Conservation (phyloP, 805 yeast genomes). For the Wickerhamomyces pijperi region DNA sequence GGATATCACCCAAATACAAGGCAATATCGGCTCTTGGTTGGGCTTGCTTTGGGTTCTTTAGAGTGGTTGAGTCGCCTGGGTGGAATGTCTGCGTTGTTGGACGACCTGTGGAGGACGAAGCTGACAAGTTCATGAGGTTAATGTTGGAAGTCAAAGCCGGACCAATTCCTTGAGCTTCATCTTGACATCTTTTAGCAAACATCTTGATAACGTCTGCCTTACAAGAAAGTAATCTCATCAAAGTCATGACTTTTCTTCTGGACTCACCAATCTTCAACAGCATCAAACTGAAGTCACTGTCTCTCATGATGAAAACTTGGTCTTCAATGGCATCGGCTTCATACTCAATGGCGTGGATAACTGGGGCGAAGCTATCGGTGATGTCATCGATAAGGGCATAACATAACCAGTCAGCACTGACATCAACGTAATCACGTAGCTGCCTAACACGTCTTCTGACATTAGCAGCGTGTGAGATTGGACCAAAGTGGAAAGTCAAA, state of each 20-base stretch:
- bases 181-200: conserved; percentile 93
- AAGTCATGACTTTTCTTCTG: conserved; percentile 83
- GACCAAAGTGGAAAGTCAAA: conserved; percentile 83
- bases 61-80: conserved; percentile 2
- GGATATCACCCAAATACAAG: conserved; percentile 86
- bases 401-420: conserved; percentile 73
- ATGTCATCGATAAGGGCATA: conserved; percentile 77
- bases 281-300: conserved; percentile 66
- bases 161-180: conserved; percentile 34
- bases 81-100: conserved; percentile 1
- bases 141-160: conserved; percentile 28
- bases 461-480: conserved; percentile 89
- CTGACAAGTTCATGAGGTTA: conserved; percentile 25
- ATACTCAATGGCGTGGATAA: conserved; percentile 62
- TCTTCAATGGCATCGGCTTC: conserved; percentile 75
- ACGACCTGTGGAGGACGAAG: too few species aligned
- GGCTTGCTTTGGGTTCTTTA: conserved; percentile 18
- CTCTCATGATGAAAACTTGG: conserved; percentile 73
- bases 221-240: conserved; percentile 81
- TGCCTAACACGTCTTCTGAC: conserved; percentile 78
- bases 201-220: conserved; percentile 94
- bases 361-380: conserved; percentile 78
- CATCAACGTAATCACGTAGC: conserved; percentile 65
- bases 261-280: conserved; percentile 78
- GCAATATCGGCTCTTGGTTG: conserved; percentile 89